A percentile compares a stretch with the other conserved stretches of the same genome.
phyloP scores from a whole-genome alignment of 306 rosid genomes.

The Macrotyloma uniflorum region DNA sequence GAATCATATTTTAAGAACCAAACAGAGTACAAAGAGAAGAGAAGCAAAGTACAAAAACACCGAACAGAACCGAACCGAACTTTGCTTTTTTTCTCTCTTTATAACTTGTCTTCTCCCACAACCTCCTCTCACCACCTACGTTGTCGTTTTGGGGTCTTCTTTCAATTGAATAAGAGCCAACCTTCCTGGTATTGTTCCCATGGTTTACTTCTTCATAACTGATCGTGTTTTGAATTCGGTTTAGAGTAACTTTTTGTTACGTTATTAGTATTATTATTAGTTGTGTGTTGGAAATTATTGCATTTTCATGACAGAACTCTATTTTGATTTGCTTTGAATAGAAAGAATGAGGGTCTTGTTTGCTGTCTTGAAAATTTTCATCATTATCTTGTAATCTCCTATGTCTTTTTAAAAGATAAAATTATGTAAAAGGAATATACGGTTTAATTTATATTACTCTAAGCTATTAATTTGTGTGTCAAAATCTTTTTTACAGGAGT shows the following conservation, averaged over 20 bases:
- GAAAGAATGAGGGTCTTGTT: background rate
- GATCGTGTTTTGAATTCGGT: background rate
- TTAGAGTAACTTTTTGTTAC: background rate
- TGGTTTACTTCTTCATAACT: background rate
- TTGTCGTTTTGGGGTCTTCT: slow-evolving; percentile 2
- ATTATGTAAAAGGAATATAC: too few relatives aligned
- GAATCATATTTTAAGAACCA: background rate
- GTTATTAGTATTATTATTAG: background rate
- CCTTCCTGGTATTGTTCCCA: background rate
- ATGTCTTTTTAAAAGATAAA: too few relatives aligned
- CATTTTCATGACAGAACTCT: slow-evolving; percentile 1
- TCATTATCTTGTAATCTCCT: too few relatives aligned
- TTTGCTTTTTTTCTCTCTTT: background rate
- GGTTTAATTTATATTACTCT: too few relatives aligned
- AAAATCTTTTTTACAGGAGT: too few relatives aligned
- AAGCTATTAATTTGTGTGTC: too few relatives aligned
- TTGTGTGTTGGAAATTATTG: background rate
- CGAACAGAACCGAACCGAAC: background rate
- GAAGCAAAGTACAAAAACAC: slow-evolving; percentile 4
- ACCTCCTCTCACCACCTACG: slow-evolving; percentile 29
- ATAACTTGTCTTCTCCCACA: background rate
- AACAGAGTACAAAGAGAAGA: background rate
- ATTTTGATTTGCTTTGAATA: background rate
- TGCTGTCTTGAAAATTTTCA: too few relatives aligned
- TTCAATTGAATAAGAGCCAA: background rate